Conservation (phyloP, 2,329 filamentous ascomycete genomes). For the Boeremia lycopersici region DNA sequence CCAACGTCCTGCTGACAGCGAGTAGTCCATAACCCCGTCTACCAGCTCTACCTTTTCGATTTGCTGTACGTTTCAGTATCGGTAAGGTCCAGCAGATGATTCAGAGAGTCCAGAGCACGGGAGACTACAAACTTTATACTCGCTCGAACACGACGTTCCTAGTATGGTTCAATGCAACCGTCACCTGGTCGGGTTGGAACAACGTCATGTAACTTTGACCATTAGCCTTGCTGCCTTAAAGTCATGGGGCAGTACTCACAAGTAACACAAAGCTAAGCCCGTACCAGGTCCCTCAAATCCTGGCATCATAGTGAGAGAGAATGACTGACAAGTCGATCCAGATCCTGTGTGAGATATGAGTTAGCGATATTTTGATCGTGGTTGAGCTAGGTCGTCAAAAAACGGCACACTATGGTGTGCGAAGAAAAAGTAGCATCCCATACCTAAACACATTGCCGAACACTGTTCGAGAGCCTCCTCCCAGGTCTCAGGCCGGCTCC, state of each 20-base stretch:
- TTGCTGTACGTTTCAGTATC: too few species aligned
- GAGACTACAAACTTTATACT: background rate
- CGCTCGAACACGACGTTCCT: background rate
- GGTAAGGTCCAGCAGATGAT: too few species aligned
- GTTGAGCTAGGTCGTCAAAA: too few species aligned
- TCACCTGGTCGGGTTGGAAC: background rate
- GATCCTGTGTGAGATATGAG: background rate
- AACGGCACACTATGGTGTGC: background rate
- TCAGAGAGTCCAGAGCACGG: too few species aligned
- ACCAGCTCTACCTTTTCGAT: too few species aligned
- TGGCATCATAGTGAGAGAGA: background rate
- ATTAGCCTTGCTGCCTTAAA: background rate
- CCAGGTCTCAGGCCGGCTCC: slow-evolving; percentile 1
- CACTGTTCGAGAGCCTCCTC: background rate
- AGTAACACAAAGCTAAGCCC: slow-evolving; percentile 1
- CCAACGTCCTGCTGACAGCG: too few species aligned
- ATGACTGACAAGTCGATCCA: background rate
- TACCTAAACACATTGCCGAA: background rate
- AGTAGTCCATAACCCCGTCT: too few species aligned
- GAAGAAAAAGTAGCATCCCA: background rate
- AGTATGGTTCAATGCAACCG: background rate
- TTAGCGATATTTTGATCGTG: background rate
- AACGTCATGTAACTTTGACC: background rate
- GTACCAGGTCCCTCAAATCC: background rate
- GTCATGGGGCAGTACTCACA: background rate